Conservation (phyloP, 805 yeast species). For the Wickerhamiella sorbophila region DNA sequence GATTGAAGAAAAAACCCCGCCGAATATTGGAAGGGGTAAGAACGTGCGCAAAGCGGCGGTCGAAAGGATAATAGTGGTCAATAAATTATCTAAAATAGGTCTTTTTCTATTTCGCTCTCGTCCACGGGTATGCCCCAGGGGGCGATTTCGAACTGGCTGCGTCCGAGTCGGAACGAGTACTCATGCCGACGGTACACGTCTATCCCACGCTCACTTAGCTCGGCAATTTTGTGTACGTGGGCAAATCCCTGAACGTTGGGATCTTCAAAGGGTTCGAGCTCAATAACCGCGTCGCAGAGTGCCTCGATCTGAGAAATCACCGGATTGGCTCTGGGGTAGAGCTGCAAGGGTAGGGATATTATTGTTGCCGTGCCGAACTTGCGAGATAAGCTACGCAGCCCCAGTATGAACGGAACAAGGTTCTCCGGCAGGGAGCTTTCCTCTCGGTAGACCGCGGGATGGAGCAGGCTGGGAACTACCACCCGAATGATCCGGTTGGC, state of each 20-base stretch:
- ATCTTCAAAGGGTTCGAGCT: slow-evolving; percentile 70
- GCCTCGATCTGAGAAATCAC: slow-evolving; percentile 41
- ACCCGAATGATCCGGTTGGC: slow-evolving; percentile 41
- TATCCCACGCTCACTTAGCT: slow-evolving; percentile 58
- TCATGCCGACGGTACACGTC: slow-evolving; percentile 67
- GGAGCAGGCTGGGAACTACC: slow-evolving; percentile 60
- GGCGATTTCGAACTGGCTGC: slow-evolving; percentile 70
- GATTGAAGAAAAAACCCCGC: too few relatives aligned
- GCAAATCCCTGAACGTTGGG: slow-evolving; percentile 58
- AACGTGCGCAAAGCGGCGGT: too few relatives aligned
- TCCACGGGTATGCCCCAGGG: slow-evolving; percentile 98
- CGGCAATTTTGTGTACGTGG: slow-evolving; percentile 59
- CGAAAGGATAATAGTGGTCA: too few relatives aligned
- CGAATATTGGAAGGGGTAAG: too few relatives aligned
- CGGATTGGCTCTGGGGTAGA: slow-evolving; percentile 42
- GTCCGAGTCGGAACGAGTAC: slow-evolving; percentile 73
- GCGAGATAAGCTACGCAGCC: slow-evolving; percentile 40
- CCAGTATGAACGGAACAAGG: slow-evolving; percentile 46
- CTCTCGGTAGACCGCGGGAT: slow-evolving; percentile 61
- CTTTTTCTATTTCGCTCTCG: slow-evolving; percentile 35
- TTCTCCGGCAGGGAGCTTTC: slow-evolving; percentile 31
- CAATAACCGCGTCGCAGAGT: slow-evolving; percentile 52
- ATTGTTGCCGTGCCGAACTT: slow-evolving; percentile 38
- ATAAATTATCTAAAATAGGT: too few relatives aligned
- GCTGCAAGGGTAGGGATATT: slow-evolving; percentile 46